These are phyloP conservation scores for Chenopodium album DNA, from an alignment of 148 eudicot genomes.

Conservation along the genomic window DNA sequence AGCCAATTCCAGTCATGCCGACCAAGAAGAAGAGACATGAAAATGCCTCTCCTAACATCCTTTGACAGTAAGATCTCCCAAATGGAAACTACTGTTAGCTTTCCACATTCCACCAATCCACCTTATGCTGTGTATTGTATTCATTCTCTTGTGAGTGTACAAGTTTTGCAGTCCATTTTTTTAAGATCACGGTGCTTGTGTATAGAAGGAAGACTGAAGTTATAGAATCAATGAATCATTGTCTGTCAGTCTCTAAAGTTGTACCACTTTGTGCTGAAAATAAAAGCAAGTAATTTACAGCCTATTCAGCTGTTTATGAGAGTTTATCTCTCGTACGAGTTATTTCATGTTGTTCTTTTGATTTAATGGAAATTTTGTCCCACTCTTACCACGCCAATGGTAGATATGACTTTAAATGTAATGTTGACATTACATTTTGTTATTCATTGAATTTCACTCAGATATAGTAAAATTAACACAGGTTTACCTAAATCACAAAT, in stretches of 20 bases:
- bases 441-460: background rate
- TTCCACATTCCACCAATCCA: slow-evolving; percentile 25
- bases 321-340: background rate
- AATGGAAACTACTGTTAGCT: slow-evolving; percentile 4
- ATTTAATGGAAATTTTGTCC: background rate
- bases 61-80: slow-evolving; percentile 15
- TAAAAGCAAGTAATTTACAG: background rate
- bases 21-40: slow-evolving; percentile 39
- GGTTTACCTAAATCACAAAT: no score
- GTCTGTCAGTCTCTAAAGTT: background rate
- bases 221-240: slow-evolving; percentile 9
- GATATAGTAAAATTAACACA: background rate
- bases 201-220: slow-evolving; percentile 20
- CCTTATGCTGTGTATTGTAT: slow-evolving; percentile 19
- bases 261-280: slow-evolving; percentile 5
- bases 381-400: background rate
- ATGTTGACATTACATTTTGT: background rate
- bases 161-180: slow-evolving; percentile 22
- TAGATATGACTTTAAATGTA: background rate
- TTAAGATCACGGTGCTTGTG: slow-evolving; percentile 19
- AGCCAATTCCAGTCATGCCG: slow-evolving; percentile 14
- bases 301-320: background rate
- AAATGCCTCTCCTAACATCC: slow-evolving; percentile 49
- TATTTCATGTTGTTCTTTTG: no score
- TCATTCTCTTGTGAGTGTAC: slow-evolving; percentile 20